These are phyloP conservation scores for Paramarasmius palmivorus DNA, from an alignment of 1,284 basidiomycete genomes.

Conservation along the genomic window DNA sequence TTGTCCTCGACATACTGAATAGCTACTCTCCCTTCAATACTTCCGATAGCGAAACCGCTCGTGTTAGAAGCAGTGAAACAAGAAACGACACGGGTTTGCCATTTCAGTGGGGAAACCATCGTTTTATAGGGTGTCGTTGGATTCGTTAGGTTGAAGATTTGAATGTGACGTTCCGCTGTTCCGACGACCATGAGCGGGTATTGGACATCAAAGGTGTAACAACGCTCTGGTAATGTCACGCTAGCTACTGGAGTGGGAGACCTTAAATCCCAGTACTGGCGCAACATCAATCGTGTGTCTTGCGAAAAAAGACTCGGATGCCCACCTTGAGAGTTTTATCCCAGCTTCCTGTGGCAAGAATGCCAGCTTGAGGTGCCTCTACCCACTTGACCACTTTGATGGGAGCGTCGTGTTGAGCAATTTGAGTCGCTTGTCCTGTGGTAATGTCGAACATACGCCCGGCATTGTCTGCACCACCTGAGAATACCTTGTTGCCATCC, in stretches of 20 bases:
- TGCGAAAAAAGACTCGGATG: not conserved
- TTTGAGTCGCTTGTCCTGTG: constrained; percentile 66
- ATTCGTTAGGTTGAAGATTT: constrained; percentile 86
- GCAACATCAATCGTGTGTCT: not conserved
- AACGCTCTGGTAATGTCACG: constrained; percentile 85
- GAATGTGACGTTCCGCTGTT: constrained; percentile 90
- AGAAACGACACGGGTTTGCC: constrained; percentile 90
- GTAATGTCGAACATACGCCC: constrained; percentile 77
- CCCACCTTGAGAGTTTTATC: constrained; percentile 82
- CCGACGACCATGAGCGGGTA: constrained; percentile 92
- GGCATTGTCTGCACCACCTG: constrained; percentile 80
- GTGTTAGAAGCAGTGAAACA: constrained; percentile 76
- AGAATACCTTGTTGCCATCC: constrained; percentile 80
- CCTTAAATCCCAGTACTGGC: constrained; percentile 92
- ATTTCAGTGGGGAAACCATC: constrained; percentile 84
- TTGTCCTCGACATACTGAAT: constrained; percentile 94
- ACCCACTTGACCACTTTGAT: constrained; percentile 76
- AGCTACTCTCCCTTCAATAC: constrained; percentile 93
- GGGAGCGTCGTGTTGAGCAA: constrained; percentile 81
- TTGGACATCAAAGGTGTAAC: constrained; percentile 85
- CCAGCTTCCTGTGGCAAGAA: constrained; percentile 87
- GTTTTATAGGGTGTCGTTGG: constrained; percentile 80
- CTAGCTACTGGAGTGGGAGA: constrained; percentile 72
- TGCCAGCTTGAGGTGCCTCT: constrained; percentile 57
- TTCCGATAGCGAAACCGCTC: constrained; percentile 89